Evolutionary conservation across 2,329 filamentous ascomycete species (phyloP).

Genomic region (Cladosporium cucumerinum): DNA sequence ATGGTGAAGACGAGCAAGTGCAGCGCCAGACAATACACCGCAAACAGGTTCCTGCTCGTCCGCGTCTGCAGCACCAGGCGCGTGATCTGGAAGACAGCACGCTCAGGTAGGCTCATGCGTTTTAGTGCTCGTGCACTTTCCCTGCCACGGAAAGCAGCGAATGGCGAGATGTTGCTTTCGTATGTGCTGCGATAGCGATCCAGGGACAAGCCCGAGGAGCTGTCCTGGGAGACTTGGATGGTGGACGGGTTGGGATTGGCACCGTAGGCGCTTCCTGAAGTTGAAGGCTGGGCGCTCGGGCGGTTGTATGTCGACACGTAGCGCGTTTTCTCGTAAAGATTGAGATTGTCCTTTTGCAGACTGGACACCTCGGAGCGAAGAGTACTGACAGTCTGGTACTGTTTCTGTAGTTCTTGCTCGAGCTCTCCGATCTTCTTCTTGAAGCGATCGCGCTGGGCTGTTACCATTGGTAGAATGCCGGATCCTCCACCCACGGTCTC

Average conservation of each 20-base stretch:
- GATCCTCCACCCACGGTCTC: slow-evolving; percentile 70
- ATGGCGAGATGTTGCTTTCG: slow-evolving; percentile 91
- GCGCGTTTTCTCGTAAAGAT: slow-evolving; percentile 93
- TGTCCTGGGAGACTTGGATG: slow-evolving; percentile 58
- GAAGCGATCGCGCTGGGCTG: slow-evolving; percentile 95
- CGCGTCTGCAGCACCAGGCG: slow-evolving; percentile 86
- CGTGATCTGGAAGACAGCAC: slow-evolving; percentile 85
- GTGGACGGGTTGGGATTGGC: slow-evolving; percentile 72
- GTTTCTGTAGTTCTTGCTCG: slow-evolving; percentile 83
- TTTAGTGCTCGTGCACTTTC: slow-evolving; percentile 89
- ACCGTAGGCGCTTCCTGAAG: slow-evolving; percentile 59
- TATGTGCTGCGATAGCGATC: slow-evolving; percentile 90
- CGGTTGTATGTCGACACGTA: slow-evolving; percentile 94
- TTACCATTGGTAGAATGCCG: slow-evolving; percentile 95
- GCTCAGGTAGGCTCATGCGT: slow-evolving; percentile 86
- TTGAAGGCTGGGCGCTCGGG: slow-evolving; percentile 48
- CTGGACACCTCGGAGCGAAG: slow-evolving; percentile 87
- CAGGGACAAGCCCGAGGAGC: slow-evolving; percentile 31
- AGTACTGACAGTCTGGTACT: slow-evolving; percentile 76
- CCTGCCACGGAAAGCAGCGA: slow-evolving; percentile 90
- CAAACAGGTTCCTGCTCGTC: slow-evolving; percentile 89
- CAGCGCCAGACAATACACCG: slow-evolving; percentile 81
- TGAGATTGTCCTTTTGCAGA: slow-evolving; percentile 92
- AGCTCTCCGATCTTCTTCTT: slow-evolving; percentile 92
- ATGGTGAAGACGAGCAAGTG: slow-evolving; percentile 85